These are phyloP conservation scores for Imleria badia DNA, from an alignment of 768 basidiomycete genomes.

Conservation along the genomic window DNA sequence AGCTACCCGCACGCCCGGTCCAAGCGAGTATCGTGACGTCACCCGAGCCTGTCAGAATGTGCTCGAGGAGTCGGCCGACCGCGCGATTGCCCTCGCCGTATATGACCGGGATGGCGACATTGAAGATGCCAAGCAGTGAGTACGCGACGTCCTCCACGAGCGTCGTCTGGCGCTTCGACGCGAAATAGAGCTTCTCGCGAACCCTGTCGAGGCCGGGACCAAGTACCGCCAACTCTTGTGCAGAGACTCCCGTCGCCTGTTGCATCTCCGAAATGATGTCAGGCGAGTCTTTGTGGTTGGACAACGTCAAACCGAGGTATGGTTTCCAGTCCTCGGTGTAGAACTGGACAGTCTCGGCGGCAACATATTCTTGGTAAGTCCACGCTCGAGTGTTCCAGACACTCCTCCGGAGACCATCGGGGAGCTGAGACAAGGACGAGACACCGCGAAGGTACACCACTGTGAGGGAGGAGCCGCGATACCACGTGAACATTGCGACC, in stretches of 20 bases:
- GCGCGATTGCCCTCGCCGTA: constrained; percentile 15
- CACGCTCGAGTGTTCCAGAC: constrained; percentile 16
- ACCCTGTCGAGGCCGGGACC: constrained; percentile 8
- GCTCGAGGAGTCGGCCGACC: constrained; percentile 14
- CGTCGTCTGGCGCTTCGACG: constrained; percentile 8
- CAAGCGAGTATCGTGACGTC: constrained; percentile 16
- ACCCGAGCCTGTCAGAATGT: constrained; percentile 8
- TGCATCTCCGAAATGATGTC: constrained; percentile 9
- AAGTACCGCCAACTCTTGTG: background rate
- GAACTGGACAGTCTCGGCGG: constrained; percentile 8
- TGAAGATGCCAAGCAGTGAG: constrained; percentile 16
- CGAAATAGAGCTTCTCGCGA: constrained; percentile 20
- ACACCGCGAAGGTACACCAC: constrained; percentile 12
- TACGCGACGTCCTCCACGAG: constrained; percentile 11
- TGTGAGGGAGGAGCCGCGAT: constrained; percentile 7
- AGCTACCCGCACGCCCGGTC: constrained; percentile 6
- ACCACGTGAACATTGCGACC: constrained; percentile 17
- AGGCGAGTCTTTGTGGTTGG: constrained; percentile 11
- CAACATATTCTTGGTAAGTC: constrained; percentile 15
- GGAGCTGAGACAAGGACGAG: background rate
- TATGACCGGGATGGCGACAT: constrained; percentile 3
- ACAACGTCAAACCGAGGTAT: background rate
- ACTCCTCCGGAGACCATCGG: background rate
- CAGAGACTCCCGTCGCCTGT: background rate
- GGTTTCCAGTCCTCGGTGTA: constrained; percentile 19